A percentile compares a stretch with the other conserved stretches of the same genome.
phyloP scores from a whole-genome alignment of 2,329 filamentous ascomycete species.

The Aspergillus novoparasiticus region DNA sequence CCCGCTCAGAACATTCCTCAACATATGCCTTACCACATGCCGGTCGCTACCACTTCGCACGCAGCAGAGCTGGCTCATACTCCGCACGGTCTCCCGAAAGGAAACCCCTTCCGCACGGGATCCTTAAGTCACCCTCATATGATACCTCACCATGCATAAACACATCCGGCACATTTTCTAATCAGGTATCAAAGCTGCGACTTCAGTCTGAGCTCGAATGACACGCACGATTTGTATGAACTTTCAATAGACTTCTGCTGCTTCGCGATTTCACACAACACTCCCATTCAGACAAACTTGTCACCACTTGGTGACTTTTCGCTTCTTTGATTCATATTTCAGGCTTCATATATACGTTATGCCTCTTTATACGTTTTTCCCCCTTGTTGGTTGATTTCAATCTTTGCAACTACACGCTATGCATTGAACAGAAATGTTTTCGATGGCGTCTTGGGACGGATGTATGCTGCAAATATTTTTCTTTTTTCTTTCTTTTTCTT shows the following conservation, averaged over 20 bases:
- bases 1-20: conserved; percentile 30
- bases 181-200: conserved; percentile 10
- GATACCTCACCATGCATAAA: conserved; percentile 20
- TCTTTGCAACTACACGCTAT: conserved; percentile 12
- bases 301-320: conserved; percentile 5
- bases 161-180: conserved; percentile 3
- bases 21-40: conserved; percentile 34
- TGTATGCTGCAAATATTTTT: conserved; percentile 4
- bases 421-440: conserved; percentile 12
- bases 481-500: neutral
- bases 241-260: conserved; percentile 17
- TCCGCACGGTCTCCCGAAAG: conserved; percentile 23
- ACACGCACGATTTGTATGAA: conserved; percentile 32
- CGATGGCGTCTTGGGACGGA: conserved; percentile 11
- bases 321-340: conserved; percentile 14
- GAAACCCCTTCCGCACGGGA: conserved; percentile 34
- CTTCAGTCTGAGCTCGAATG: conserved; percentile 20
- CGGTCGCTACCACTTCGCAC: conserved; percentile 22
- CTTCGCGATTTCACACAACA: neutral
- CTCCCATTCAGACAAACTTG: neutral
- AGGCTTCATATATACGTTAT: conserved; percentile 27
- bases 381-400: neutral
- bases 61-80: conserved; percentile 26
- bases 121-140: conserved; percentile 33
- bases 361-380: conserved; percentile 14